Evolutionary conservation across 75 land plant genomes (phyloP).

Genomic region (Gnetum montanum): DNA sequence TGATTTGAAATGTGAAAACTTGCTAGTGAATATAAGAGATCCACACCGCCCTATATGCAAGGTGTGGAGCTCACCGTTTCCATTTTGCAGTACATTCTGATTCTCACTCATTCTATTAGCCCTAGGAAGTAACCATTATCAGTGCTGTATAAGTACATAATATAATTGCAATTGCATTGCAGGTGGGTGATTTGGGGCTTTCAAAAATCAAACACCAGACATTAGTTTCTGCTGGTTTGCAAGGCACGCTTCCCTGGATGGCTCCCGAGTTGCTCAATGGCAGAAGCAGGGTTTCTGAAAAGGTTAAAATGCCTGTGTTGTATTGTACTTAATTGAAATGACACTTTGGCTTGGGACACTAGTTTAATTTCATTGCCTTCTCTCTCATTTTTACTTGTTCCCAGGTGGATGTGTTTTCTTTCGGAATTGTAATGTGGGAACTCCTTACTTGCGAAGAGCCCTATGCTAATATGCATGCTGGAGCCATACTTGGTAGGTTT

Average conservation of each 20-base stretch:
- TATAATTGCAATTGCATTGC: too few relatives aligned
- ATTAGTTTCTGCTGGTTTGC: conserved; percentile 87
- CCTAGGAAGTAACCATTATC: too few relatives aligned
- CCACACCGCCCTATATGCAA: conserved; percentile 83
- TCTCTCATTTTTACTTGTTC: conserved; percentile 7
- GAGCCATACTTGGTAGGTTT: conserved; percentile 78
- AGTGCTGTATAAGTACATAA: too few relatives aligned
- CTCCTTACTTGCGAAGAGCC: conserved; percentile 97
- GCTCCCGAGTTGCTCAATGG: conserved; percentile 93
- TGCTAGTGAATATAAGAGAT: conserved; percentile 74
- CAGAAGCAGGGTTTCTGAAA: conserved; percentile 80
- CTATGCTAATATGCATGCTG: conserved; percentile 89
- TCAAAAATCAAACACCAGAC: conserved; percentile 90
- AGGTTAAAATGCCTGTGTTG: conserved; percentile 26
- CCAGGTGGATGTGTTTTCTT: conserved; percentile 97
- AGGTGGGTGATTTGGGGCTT: conserved; percentile 96
- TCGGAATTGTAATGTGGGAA: conserved; percentile 98
- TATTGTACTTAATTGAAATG: neutral
- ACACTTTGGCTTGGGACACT: too few relatives aligned
- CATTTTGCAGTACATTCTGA: too few relatives aligned
- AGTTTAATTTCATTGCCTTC: too few relatives aligned
- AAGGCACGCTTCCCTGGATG: conserved; percentile 99
- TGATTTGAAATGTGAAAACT: conserved; percentile 81
- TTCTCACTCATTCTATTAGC: too few relatives aligned
- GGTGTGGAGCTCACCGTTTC: conserved; percentile 47